Evolutionary conservation across 139 green algal genomes (phyloP), one percentile per base, ranked within the genome.

Genomic region (Volvox reticuliferus): DNA sequence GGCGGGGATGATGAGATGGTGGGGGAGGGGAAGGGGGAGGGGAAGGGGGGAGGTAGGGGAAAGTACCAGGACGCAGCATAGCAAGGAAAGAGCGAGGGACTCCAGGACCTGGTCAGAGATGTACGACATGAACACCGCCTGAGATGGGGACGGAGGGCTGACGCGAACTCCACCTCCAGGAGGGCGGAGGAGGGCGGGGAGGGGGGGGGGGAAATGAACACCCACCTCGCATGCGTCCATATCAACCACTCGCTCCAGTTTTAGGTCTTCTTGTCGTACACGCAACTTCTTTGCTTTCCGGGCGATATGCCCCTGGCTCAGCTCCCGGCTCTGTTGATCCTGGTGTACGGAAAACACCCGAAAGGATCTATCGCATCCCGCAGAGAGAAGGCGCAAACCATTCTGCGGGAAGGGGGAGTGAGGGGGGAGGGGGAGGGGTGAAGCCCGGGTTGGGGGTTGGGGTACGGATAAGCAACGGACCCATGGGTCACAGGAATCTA

Each of bases 271-370:
- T 73, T 98, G 93, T 30, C 68, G 76, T 35, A 99, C 79, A 67
- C 92, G 94, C 19, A 97, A 82, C 83, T 91, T 91, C 94, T 98
- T 99, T 32, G 98, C 98, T 20, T 95, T 33, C 21, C 85, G 36
- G 28, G 81, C 93, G 0, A 94, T 93, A 87, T 98, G 94, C 75
- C 95, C 87, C 93, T 99, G 98, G 68, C 95, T 98, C 78, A 99
- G 94, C 94, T 99, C 98, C 2, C 95, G 92, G 82, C 94, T 98
- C 93, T 99, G 98, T 82, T 98, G 95, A 93, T 99, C 98, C 89
- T 92, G 89, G 26, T 78, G 61, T 61, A 76, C 62, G 3, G 24
- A 96, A 94, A 99, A 99, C 36, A 98, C 89, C 24, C 98, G 95
- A 90, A 99, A 98, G 30, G 97, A 93, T n/a, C 97, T 93, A 94